Evolutionary conservation across 163 green algal species (phyloP), one percentile per base, ranked within the genome.

Genomic region (Coccomyxa subellipsoidea): DNA sequence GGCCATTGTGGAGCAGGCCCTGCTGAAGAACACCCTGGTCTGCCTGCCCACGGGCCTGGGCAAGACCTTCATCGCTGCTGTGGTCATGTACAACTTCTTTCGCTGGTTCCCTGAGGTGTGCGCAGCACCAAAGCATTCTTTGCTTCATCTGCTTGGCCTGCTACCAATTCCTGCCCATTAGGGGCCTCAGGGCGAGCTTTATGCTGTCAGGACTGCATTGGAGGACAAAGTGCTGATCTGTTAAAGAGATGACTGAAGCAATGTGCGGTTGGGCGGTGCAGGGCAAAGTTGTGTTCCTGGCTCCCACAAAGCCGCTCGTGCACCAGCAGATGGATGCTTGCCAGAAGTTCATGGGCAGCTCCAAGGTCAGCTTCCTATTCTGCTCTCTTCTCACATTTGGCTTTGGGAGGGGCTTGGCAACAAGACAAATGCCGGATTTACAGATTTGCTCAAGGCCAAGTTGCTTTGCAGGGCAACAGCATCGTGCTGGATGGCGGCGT

Each of bases 61-160:
- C 79, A 99, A 99, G 91, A 99, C 96, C 29, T 89, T 98, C 25
- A 96, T 98, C 39, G 96, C 96, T 10, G 94, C 95, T 27, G 96
- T 98, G 18, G 92, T 99, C 47, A 98, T 99, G 94, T 92, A 93
- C 91, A 99, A 99, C 87, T 98, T 94, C 86, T 94, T 92, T 77
- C 88, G 94, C 69, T 98, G 95, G 95, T 98, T 98, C 79, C 94
- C 94, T 2, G 78, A 93, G 87, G 95, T 94, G 39, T 12, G 76
- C 34, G 2, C 2, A 25, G 34, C 77, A 36, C 1, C 25, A 18
- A 69, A 36, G 35, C 35, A n/a, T 59, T 35, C 34, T 59, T 7
- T 6, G 47, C n/a, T n/a, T n/a, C n/a, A n/a, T n/a, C n/a, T n/a
- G n/a, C n/a, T n/a, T n/a, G n/a, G n/a, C n/a, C n/a, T n/a, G n/a